Evolutionary conservation across 2,329 filamentous ascomycete species (phyloP).

Genomic region (Cladosporium sp.): DNA sequence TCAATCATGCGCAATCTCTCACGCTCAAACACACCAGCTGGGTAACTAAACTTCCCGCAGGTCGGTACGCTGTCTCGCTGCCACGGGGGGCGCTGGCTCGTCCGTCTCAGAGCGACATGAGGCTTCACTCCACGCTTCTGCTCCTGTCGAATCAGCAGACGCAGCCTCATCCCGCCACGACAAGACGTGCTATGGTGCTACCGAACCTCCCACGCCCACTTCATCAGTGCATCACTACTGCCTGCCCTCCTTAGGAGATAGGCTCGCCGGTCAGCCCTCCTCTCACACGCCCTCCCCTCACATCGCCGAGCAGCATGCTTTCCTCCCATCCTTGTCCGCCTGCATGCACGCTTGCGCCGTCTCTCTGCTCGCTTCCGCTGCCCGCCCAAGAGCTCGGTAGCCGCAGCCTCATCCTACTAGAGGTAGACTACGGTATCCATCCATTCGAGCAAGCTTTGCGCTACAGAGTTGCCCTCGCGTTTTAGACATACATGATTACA

Average conservation of each 20-base stretch:
- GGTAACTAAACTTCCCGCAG: neutral
- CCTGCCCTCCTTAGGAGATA: no score
- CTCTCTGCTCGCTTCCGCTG: neutral
- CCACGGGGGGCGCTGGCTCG: constrained; percentile 3
- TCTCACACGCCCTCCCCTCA: constrained; percentile 1
- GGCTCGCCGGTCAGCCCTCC: no score
- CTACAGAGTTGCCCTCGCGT: constrained; percentile 12
- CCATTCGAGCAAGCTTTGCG: neutral
- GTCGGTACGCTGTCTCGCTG: constrained; percentile 5
- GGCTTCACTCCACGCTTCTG: no score
- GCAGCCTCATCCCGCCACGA: no score
- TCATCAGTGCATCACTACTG: neutral
- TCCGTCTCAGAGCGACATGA: constrained; percentile 4
- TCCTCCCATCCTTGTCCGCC: constrained; percentile 6
- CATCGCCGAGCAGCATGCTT: constrained; percentile 4
- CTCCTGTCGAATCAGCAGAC: no score
- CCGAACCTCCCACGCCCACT: neutral
- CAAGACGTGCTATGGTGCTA: no score
- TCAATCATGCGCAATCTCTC: constrained; percentile 1
- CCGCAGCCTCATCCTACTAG: constrained; percentile 6
- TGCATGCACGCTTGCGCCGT: constrained; percentile 2
- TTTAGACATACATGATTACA: constrained; percentile 5
- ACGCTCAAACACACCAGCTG: constrained; percentile 3
- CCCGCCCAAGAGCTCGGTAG: constrained; percentile 11
- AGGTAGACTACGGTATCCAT: neutral